phyloP scores from a whole-genome alignment of 257 asterid genomes.

The Ligustrum vulgare region DNA sequence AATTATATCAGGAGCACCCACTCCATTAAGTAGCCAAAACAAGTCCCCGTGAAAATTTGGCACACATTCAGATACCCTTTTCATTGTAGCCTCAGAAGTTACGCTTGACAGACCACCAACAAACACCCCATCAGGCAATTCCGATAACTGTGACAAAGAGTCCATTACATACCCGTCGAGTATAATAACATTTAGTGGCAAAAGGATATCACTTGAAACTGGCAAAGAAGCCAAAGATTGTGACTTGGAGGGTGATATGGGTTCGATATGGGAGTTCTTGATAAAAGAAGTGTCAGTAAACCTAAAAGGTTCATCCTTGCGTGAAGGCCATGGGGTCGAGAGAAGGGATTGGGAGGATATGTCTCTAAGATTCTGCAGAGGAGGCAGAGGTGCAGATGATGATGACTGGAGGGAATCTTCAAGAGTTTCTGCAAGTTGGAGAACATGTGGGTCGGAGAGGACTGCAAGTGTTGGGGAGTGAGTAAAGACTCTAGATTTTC shows the following conservation, averaged over 20 bases:
- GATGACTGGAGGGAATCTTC: constrained; percentile 65
- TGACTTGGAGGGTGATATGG: constrained; percentile 36
- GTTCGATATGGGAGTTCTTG: constrained; percentile 62
- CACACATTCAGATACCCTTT: constrained; percentile 57
- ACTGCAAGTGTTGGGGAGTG: constrained; percentile 37
- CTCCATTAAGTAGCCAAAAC: constrained; percentile 90
- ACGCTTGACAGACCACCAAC: constrained; percentile 62
- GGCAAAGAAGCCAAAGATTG: constrained; percentile 29
- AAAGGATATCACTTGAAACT: constrained; percentile 39
- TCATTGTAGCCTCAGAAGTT: constrained; percentile 46
- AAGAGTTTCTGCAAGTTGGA: constrained; percentile 84
- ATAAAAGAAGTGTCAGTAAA: constrained; percentile 81
- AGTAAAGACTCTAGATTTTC: constrained; percentile 32
- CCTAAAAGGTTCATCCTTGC: constrained; percentile 86
- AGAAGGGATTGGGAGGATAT: constrained; percentile 75
- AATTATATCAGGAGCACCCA: constrained; percentile 79
- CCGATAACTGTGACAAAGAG: constrained; percentile 43
- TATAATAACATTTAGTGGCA: constrained; percentile 46
- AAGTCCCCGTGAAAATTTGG: constrained; percentile 69
- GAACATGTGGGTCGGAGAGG: constrained; percentile 85
- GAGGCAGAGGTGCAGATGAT: constrained; percentile 48
- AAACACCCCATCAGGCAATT: constrained; percentile 65
- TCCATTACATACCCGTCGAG: constrained; percentile 73
- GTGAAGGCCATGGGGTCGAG: constrained; percentile 87
- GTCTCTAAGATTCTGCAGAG: constrained; percentile 67